These are phyloP conservation scores for Tricladium varicosporioides DNA, from an alignment of 2,329 filamentous ascomycete genomes.

Conservation along the genomic window DNA sequence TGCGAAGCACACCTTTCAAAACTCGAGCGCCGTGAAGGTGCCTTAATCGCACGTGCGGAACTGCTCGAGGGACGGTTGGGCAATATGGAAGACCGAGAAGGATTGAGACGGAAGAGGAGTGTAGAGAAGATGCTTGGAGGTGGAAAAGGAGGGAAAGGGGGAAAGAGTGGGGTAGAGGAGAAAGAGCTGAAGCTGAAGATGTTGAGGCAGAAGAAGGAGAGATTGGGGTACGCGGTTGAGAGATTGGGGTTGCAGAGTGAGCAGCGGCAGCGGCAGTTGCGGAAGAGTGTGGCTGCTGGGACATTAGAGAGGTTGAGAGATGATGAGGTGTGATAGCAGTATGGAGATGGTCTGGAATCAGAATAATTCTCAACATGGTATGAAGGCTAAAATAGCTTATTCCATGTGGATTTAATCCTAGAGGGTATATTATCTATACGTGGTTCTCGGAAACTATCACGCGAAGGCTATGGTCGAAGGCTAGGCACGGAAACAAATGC, in stretches of 20 bases:
- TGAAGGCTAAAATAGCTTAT: no score
- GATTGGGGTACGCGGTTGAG: slow-evolving; percentile 68
- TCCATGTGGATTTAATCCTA: no score
- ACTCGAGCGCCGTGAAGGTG: slow-evolving; percentile 63
- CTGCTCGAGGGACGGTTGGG: slow-evolving; percentile 62
- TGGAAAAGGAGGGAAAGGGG: slow-evolving; percentile 16
- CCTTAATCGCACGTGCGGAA: slow-evolving; percentile 63
- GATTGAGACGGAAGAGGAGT: slow-evolving; percentile 31
- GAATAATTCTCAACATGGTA: no score
- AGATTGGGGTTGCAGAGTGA: slow-evolving; percentile 64
- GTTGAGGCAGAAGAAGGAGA: slow-evolving; percentile 66
- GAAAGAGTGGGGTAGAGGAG: slow-evolving; percentile 16
- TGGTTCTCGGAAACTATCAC: no score
- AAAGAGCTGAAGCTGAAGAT: slow-evolving; percentile 51
- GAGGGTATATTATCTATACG: no score
- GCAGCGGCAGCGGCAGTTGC: slow-evolving; percentile 66
- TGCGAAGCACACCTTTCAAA: slow-evolving; percentile 64
- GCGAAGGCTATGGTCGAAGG: no score
- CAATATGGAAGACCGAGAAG: slow-evolving; percentile 37
- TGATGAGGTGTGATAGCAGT: background rate
- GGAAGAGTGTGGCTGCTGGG: slow-evolving; percentile 66
- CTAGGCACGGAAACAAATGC: no score
- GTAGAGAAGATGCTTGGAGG: slow-evolving; percentile 40
- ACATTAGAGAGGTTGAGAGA: background rate
- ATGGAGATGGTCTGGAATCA: background rate